Evolutionary conservation across 352 stramenopile genomes (phyloP), one percentile per base, ranked within the genome.

Genomic region (Phytophthora nicotianae): DNA sequence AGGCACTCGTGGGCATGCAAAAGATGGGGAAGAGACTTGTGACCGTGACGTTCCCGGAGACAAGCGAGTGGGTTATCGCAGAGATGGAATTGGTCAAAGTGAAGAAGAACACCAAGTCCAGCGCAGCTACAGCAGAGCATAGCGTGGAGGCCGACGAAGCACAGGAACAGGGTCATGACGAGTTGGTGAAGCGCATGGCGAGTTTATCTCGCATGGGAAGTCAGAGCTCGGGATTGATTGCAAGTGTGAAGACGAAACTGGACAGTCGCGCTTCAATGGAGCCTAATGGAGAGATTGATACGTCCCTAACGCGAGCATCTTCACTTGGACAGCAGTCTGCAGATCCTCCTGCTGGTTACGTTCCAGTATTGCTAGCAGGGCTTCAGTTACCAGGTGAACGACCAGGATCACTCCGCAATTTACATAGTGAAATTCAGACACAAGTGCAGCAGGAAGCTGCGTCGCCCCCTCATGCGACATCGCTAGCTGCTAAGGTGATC

Each of bases 171-270:
- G 54, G 52, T 4, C 77, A 87, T 53, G 79, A 86, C 4, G 74
- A 91, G 1, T 50, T 93, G 17, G 69, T 93, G 19, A 75, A 86
- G 47, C 82, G 85, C 29, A 93, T 93, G 85, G 85, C 82, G 2
- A 77, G 58, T 40, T 66, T 93, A 19, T 93, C 85, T 20, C 70
- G 72, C 2, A 77, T 79, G 13, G 82, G 85, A 5, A 91, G 78
- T 56, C 65, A 83, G 46, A 70, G 62, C 16, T 81, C 79, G 0
- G 75, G 74, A 0, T 35, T 93, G 5, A 86, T 92, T 33, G 79
- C 81, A 27, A 88, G 72, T 40, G 55, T 92, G 24, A 86, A 67
- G 19, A 76, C 76, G 3, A 73, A 56, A 9, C 23, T 70, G 27
- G 64, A 75, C 23, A 60, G 51, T 20, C 50, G 60, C 4, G 49